Evolutionary conservation across 78 protist genomes (phyloP), one percentile per base, ranked within the genome.

Genomic region (Cavenderia fasciculata): DNA sequence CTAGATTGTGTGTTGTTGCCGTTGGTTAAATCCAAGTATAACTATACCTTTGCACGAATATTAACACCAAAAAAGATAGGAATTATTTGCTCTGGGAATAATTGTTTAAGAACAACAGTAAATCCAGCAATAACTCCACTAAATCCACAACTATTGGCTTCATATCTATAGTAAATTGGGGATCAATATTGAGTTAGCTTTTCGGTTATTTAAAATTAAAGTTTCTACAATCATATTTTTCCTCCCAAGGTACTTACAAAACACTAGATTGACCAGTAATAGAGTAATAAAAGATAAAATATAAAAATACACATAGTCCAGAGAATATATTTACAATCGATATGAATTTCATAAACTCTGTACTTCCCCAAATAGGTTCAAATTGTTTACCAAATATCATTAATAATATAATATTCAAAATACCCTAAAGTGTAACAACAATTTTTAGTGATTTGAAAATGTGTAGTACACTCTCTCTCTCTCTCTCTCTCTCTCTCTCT

Each of bases 301-400:
- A 56, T 44, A 82, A 66, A 59, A 82, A 82, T 52, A 70, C 21
- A 11, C 25, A 25, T 4, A 68, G 14, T 31, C 72, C 68, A 51
- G 78, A 43, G 6, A 68, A 52, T 21, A 82, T 19, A 57, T 68
- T 82, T 5, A 82, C 72, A 18, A 82, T 25, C 21, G 25, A 8
- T 33, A 82, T 65, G 33, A 68, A 82, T 46, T 82, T 82, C 8
- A 82, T 23, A 56, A 82, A 82, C 25, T 68, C 90, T 68, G 44
- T 65, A 21, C 79, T 68, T 12, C 90, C 90, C 90, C 90, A 82
- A 31, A 82, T 43, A 16, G 90, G 90, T 57, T 82, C 90, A 31
- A 82, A 82, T 31, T 82, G 56, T 57, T 68, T 65, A 7, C 90
- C 90, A 33, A 56, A 29, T 8, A 25, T 44, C 8, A 82, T 29